Percentiles rank a stretch among this genome's conserved stretches.
Conservation (phyloP, 192 early-diverging fungal species). For the Rhizophagus clarus region DNA sequence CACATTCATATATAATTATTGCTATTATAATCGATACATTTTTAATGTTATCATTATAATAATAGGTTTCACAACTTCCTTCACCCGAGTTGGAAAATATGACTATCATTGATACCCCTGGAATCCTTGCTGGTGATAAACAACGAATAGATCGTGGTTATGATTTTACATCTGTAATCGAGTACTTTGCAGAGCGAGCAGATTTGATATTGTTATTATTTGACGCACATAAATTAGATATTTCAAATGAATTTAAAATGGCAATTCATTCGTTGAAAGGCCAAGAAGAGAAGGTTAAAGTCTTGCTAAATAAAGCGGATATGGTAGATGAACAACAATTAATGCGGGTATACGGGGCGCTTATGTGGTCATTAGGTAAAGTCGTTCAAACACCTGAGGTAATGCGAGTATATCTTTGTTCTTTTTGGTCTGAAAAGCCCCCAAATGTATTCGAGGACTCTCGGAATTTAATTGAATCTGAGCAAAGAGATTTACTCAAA, state of each 20-base stretch:
- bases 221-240: constrained; percentile 89
- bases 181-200: constrained; percentile 86
- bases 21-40: neutral
- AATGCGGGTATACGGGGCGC: constrained; percentile 87
- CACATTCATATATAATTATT: neutral
- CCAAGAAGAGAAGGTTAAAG: constrained; percentile 84
- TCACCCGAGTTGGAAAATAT: constrained; percentile 78
- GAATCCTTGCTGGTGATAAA: constrained; percentile 85
- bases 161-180: constrained; percentile 76
- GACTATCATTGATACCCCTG: constrained; percentile 90
- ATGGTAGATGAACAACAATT: constrained; percentile 84
- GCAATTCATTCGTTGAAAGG: constrained; percentile 77
- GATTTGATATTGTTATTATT: constrained; percentile 86
- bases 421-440: constrained; percentile 77
- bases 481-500: constrained; percentile 75
- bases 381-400: constrained; percentile 89
- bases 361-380: constrained; percentile 93
- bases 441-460: constrained; percentile 72
- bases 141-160: constrained; percentile 81
- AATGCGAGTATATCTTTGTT: constrained; percentile 80
- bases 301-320: constrained; percentile 89
- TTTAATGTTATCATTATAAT: neutral
- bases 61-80: constrained; percentile 71
- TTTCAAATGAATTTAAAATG: constrained; percentile 85
- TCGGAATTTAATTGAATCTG: constrained; percentile 65